Evolutionary conservation across 2,329 filamentous ascomycete genomes (phyloP), one percentile per base, ranked within the genome.

Genomic region (Pseudonectria buxi): DNA sequence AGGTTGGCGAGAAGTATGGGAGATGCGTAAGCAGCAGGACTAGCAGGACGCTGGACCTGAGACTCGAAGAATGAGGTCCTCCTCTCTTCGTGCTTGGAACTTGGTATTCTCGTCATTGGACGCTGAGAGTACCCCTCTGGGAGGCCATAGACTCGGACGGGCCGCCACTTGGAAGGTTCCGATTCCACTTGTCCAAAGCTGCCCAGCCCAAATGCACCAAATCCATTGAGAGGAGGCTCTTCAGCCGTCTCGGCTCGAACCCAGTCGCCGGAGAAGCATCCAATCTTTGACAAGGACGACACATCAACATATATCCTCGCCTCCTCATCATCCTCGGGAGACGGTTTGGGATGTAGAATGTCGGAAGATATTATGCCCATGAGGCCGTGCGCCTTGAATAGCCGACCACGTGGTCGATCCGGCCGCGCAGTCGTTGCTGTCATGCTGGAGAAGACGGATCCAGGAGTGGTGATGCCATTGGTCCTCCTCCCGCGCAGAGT

Each of bases 251-350:
- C 87, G 10, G 95, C 70, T 14, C 83, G 81, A 10, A 95, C 87
- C 92, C 92, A 98, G 55, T 98, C 92, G 22, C 92, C 92, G 1
- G 90, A 96, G 56, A 98, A 98, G 59, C 90, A 96, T 12, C 90
- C 89, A 35, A 98, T 83, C 49, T 89, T 88, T 11, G 86, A 83
- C 14, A 98, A 64, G 2, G 86, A 86, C 38, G 78, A 81, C 7
- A 94, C 83, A 50, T 95, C 88, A 5, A 98, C 89, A 53, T 90
- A 98, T 2, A 96, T 75, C 31, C 92, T 80, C 2, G 86, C 81
- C 49, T 94, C 83, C 46, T 95, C 88, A 42, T 98, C 92, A 41
- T 95, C 88, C 16, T 79, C 76, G 1, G 71, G 61, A 2, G 64
- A 66, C 3, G 92, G 90, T 47, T 84, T 89, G 0, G 92, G 92